Evolutionary conservation across 306 rosid species (phyloP).

Genomic region (Castanopsis chinensis): DNA sequence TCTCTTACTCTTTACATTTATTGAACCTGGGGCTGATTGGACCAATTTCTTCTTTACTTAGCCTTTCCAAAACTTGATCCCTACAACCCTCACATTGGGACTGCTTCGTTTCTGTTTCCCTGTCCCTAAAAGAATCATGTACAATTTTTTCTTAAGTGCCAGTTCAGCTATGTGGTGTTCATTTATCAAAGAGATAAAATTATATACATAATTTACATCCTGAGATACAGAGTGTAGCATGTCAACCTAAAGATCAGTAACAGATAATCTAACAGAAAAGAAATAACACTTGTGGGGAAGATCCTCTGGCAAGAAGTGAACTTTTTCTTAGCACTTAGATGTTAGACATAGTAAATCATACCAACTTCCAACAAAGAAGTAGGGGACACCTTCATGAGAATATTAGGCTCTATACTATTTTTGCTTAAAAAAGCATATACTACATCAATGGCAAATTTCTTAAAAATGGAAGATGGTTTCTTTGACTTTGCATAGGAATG

Average conservation of each 20-base stretch:
- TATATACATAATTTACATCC: conserved; percentile 13
- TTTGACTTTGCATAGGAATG: conserved; percentile 74
- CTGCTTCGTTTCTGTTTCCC: neutral
- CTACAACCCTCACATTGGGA: neutral
- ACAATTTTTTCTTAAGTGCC: neutral
- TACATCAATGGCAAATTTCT: conserved; percentile 62
- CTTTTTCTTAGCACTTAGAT: neutral
- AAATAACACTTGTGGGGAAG: neutral
- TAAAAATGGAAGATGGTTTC: conserved; percentile 58
- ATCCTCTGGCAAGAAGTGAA: neutral
- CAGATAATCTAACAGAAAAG: conserved; percentile 1
- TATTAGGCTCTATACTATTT: conserved; percentile 66
- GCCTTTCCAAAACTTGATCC: too few species aligned
- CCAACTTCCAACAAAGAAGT: conserved; percentile 80
- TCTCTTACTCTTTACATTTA: too few species aligned
- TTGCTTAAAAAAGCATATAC: conserved; percentile 62
- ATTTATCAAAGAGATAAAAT: neutral
- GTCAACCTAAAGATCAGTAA: conserved; percentile 25
- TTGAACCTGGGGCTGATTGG: too few species aligned
- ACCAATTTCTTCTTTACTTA: too few species aligned
- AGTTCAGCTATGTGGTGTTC: neutral
- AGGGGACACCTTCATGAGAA: conserved; percentile 57
- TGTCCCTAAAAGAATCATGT: neutral
- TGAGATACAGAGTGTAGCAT: conserved; percentile 13
- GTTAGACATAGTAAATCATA: conserved; percentile 70